Evolutionary conservation across 805 yeast genomes (phyloP), one percentile per base, ranked within the genome.

Genomic region (Schizosaccharomyces lindneri): DNA sequence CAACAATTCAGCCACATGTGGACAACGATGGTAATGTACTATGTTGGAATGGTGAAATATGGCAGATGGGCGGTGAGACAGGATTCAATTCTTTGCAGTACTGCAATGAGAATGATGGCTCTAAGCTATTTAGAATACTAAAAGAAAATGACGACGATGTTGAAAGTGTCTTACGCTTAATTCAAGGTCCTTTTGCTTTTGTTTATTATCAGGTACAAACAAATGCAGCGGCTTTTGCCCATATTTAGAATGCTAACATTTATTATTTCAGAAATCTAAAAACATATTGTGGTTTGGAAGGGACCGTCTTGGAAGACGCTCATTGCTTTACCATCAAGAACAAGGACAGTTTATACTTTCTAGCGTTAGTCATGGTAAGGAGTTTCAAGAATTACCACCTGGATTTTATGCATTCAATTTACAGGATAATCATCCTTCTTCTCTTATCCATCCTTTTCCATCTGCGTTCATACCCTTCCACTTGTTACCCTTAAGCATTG

Each of bases 1-100:
- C 85, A 66, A 81, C 86, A 0, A 65, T 72, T 39, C 99, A 93
- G 70, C 96, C 97, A 0, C 65, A 81, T 2, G 65, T 63, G 1
- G 64, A 64, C 7, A 66, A 63, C 11, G 69, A 66, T 2, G 67
- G 68, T 11, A 66, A 72, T 59, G 67, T 78, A 0, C 68, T 94
- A 7, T 95, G 87, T 68, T 90, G 84, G 72, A 93, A 94, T 69
- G 99, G 98, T 0, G 97, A 93, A 67, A 71, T 93, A 11, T 93
- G 93, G 70, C 83, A 83, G 64, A 43, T n/a, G 11, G 63, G 59
- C 31, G 60, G 19, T 43, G 36, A 17, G 17, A 29, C 39, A 15
- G 31, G 43, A 24, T 24, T 17, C 39, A 32, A 39, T 21, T 29
- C 27, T 5, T 24, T 29, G 36, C 17, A 24, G 19, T 24, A n/a